Percentiles rank a stretch among this genome's conserved stretches.
phyloP scores from a whole-genome alignment of 495 filamentous ascomycete genomes.

The Hypomontagnella submonticulosa region DNA sequence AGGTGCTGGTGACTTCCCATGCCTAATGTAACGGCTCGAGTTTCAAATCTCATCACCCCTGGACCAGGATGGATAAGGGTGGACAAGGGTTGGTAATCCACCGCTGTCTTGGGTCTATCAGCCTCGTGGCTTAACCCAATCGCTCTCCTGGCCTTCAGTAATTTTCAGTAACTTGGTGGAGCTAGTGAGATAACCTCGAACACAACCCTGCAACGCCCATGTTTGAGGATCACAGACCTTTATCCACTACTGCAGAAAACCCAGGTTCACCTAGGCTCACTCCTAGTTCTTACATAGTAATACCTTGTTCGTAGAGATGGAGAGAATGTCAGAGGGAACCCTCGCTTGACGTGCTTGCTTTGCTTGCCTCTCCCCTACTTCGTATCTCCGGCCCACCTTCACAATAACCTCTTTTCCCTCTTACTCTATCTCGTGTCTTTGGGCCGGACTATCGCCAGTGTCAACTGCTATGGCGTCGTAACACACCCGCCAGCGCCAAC shows the following conservation, averaged over 20 bases:
- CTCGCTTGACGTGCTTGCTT: conserved; percentile 21
- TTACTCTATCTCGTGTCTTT: conserved; percentile 26
- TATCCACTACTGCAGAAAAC: conserved; percentile 34
- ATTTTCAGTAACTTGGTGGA: conserved; percentile 28
- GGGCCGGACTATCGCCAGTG: conserved; percentile 26
- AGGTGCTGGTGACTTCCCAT: conserved; percentile 11
- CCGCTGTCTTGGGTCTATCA: conserved; percentile 34
- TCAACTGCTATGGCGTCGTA: conserved; percentile 39
- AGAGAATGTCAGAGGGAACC: conserved; percentile 7
- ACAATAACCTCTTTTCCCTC: conserved; percentile 19
- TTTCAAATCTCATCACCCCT: conserved; percentile 36
- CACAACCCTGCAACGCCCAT: conserved; percentile 42
- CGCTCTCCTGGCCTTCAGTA: conserved; percentile 19
- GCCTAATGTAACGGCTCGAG: conserved; percentile 32
- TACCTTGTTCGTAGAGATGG: conserved; percentile 11
- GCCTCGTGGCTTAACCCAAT: conserved; percentile 39
- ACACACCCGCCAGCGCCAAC: conserved; percentile 30
- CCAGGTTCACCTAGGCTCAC: conserved; percentile 14
- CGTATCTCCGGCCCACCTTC: conserved; percentile 18
- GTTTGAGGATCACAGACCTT: conserved; percentile 47
- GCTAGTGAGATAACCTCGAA: conserved; percentile 37
- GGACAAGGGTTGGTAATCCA: conserved; percentile 31
- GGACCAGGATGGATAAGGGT: conserved; percentile 14
- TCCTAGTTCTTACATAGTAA: too few species aligned
- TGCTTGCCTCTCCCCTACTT: conserved; percentile 22